Evolutionary conservation across 306 rosid species (phyloP).

Genomic region (Bauhinia variegata): DNA sequence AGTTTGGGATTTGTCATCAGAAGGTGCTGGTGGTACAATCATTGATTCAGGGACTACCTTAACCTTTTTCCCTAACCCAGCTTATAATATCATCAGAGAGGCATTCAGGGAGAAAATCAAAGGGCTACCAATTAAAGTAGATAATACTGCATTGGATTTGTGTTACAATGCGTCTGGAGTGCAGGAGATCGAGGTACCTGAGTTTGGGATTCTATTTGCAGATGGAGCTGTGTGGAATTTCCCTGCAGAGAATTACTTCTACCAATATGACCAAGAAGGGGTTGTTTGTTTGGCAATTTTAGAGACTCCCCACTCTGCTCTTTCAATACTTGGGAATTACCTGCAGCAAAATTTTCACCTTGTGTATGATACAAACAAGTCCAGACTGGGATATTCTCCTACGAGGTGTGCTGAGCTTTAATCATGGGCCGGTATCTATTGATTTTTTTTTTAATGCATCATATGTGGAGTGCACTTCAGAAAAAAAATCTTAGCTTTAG

Average conservation of each 20-base stretch:
- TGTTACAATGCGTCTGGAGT: constrained; percentile 74
- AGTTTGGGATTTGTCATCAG: constrained; percentile 55
- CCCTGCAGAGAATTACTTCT: constrained; percentile 71
- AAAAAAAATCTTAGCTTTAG: too few species aligned
- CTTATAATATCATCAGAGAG: constrained; percentile 54
- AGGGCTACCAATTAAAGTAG: constrained; percentile 41
- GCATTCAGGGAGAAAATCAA: constrained; percentile 61
- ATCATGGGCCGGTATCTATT: too few species aligned
- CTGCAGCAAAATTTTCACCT: constrained; percentile 83
- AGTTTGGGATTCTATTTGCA: constrained; percentile 58
- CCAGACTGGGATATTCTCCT: constrained; percentile 73
- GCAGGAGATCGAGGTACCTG: constrained; percentile 60
- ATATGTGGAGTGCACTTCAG: too few species aligned
- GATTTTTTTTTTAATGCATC: too few species aligned
- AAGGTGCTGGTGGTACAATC: constrained; percentile 70
- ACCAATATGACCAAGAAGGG: constrained; percentile 54
- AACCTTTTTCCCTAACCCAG: constrained; percentile 63
- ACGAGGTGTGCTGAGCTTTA: constrained; percentile 68
- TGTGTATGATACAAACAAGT: constrained; percentile 64
- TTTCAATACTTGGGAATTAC: constrained; percentile 80
- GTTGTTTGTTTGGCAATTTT: constrained; percentile 69
- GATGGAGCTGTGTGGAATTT: constrained; percentile 85
- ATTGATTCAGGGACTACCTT: constrained; percentile 82
- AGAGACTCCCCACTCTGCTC: constrained; percentile 53
- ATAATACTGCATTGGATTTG: constrained; percentile 47